These are phyloP conservation scores for Castanea sativa DNA, from an alignment of 306 rosid genomes.

Conservation along the genomic window DNA sequence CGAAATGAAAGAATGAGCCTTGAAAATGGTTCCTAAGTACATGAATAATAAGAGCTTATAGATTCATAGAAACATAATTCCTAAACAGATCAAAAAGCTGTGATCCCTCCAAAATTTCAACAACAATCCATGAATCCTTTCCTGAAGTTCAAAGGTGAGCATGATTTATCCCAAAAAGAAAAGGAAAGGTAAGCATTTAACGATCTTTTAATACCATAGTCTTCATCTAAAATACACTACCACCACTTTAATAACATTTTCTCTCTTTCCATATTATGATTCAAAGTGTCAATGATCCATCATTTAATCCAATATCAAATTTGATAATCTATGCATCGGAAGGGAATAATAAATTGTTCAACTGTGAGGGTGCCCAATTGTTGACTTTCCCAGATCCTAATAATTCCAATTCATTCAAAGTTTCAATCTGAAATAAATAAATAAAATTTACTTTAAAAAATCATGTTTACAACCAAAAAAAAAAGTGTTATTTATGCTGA, in stretches of 20 bases:
- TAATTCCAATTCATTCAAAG: conserved; percentile 5
- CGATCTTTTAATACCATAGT: neutral
- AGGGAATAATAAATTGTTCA: conserved; percentile 43
- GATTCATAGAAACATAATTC: neutral
- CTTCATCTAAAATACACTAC: neutral
- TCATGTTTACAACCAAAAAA: neutral
- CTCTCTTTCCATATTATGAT: neutral
- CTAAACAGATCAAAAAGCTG: neutral
- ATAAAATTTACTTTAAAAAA: neutral
- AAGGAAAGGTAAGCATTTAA: neutral
- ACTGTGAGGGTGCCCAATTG: conserved; percentile 57
- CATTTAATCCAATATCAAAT: no score
- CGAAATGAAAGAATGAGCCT: neutral
- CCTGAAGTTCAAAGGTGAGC: neutral
- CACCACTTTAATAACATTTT: neutral
- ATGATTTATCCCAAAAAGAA: no score
- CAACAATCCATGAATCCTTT: neutral
- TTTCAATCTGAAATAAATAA: neutral
- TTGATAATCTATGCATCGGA: neutral
- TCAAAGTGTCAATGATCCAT: neutral
- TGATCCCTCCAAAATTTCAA: neutral
- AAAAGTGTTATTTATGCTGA: neutral
- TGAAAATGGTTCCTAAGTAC: neutral
- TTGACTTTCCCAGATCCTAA: conserved; percentile 37
- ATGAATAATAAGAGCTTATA: neutral